These are phyloP conservation scores for Calonectria montana DNA, from an alignment of 2,329 filamentous ascomycete genomes.

Conservation along the genomic window DNA sequence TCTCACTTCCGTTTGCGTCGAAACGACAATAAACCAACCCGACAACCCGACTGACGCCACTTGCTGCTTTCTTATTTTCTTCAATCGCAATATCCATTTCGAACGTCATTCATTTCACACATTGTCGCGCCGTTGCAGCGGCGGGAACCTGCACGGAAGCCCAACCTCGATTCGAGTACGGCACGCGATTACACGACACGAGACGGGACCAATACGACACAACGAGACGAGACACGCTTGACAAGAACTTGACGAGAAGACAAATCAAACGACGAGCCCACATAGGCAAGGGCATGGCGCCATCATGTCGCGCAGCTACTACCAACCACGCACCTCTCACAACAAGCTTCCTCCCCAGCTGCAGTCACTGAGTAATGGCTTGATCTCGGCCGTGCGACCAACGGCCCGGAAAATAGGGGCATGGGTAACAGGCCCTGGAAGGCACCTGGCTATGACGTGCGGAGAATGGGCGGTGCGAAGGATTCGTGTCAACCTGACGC, in stretches of 20 bases:
- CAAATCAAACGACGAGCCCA: background rate
- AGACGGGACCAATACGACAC: background rate
- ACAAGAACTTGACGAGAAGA: background rate
- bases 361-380: slow-evolving; percentile 37
- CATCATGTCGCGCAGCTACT: slow-evolving; percentile 43
- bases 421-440: slow-evolving; percentile 57
- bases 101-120: background rate
- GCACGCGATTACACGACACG: slow-evolving; percentile 6
- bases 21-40: background rate
- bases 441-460: slow-evolving; percentile 48
- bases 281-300: slow-evolving; percentile 43
- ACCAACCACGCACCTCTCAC: slow-evolving; percentile 31
- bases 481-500: slow-evolving; percentile 57
- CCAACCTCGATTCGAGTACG: background rate
- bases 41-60: background rate
- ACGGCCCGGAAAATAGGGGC: slow-evolving; percentile 48
- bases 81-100: background rate
- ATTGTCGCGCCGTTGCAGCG: background rate
- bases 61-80: background rate
- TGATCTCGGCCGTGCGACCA: slow-evolving; percentile 35
- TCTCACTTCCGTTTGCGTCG: background rate
- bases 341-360: slow-evolving; percentile 26
- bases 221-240: background rate
- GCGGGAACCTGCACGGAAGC: background rate
- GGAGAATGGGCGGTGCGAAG: slow-evolving; percentile 43